A percentile compares a stretch with the other conserved stretches of the same genome.
phyloP scores from a whole-genome alignment of 2,329 filamentous ascomycete genomes.

The Alternaria gansuensis region DNA sequence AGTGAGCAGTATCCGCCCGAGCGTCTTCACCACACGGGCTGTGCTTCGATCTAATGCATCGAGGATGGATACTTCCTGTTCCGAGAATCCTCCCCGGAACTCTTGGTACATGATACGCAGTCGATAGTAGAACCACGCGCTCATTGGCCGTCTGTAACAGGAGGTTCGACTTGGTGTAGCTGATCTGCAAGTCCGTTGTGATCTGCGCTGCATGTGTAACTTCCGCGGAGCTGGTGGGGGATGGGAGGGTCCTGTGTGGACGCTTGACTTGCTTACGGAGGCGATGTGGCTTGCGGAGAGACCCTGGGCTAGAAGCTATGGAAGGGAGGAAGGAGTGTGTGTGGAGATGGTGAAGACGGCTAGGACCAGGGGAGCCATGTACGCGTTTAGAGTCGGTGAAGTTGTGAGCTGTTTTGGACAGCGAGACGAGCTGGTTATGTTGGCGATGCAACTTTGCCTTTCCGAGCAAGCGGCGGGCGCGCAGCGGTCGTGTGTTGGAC shows the following conservation, averaged over 20 bases:
- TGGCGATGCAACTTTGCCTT: conserved; percentile 16
- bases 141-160: conserved; percentile 11
- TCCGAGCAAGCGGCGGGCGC: conserved; percentile 17
- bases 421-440: conserved; percentile 17
- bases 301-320: conserved; percentile 25
- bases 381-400: conserved; percentile 15
- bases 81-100: conserved; percentile 14
- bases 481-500: conserved; percentile 15
- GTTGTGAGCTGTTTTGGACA: conserved; percentile 16
- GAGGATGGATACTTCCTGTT: conserved; percentile 17
- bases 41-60: conserved; percentile 2
- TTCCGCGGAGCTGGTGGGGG: conserved; percentile 22
- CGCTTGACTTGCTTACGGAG: conserved; percentile 22
- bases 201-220: conserved; percentile 24
- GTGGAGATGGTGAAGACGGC: conserved; percentile 6
- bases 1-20: conserved; percentile 7
- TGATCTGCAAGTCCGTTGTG: conserved; percentile 26
- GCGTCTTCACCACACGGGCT: conserved; percentile 10
- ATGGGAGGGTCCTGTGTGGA: conserved; percentile 12
- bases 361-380: conserved; percentile 3
- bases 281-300: conserved; percentile 20
- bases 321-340: conserved; percentile 12
- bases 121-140: neutral
- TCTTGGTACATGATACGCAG: conserved; percentile 2
- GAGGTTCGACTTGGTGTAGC: conserved; percentile 8